Evolutionary conservation across 257 asterid species (phyloP), one percentile per base, ranked within the genome.

Genomic region (Leptodermis oblonga): DNA sequence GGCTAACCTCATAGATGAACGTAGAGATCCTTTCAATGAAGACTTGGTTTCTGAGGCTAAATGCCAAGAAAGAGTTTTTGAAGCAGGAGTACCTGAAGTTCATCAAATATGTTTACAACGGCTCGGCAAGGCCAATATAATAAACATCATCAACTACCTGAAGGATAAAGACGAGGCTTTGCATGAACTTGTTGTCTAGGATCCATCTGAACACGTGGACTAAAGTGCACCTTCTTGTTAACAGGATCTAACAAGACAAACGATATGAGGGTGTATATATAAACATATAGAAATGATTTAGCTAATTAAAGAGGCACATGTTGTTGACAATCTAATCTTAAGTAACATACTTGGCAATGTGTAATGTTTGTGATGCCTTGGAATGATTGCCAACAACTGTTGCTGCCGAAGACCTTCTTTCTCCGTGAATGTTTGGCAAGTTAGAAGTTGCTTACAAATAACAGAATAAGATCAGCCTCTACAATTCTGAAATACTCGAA

Each of bases 291-390:
- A 48, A 73, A 51, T 45, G 61, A 46, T 74, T 59, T 33, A 36
- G 67, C 62, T 68, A 37, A 59, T 60, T 31, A 67, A 22, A 28
- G 18, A 14, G 25, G 34, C 11, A 62, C 75, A 62, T 8, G 37
- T 48, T 20, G 20, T 20, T 67, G 41, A 67, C 49, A 41, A 62
- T 49, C 54, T 70, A 67, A 67, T 26, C 37, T 20, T 70, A 62
- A 62, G 30, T 39, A 31, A 36, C 87, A 53, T 89, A 94, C 99
- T 91, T 46, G 99, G 99, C 80, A 94, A 82, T 59, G 82, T 79
- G 60, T 94, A 94, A 81, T 87, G 99, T 68, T 94, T 94, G 89
- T 94, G 98, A 80, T 94, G 97, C 86, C 87, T 94, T 60, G 99
- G 99, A 77, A 87, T 86, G 82, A 87, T 77, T n/a, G 96, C 86